These are phyloP conservation scores for Microstegium vimineum DNA, from an alignment of 176 grass and related monocot species.

Conservation along the genomic window DNA sequence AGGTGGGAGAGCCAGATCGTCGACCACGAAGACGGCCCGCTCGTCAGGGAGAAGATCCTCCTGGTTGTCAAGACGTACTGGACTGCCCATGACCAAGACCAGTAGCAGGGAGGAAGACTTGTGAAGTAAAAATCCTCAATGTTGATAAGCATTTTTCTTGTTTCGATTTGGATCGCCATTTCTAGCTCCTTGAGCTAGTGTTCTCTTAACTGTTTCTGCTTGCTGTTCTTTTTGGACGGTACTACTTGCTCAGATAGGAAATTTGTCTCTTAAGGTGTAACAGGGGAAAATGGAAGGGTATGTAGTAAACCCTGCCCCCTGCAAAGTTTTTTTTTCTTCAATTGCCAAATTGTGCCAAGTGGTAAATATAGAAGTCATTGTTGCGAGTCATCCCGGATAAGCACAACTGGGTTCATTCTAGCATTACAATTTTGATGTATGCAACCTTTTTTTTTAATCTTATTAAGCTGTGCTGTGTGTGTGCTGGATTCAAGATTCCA, in stretches of 20 bases:
- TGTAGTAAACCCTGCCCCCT: not conserved
- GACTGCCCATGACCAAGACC: slow-evolving; percentile 41
- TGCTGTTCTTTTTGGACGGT: slow-evolving; percentile 4
- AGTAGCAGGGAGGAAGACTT: slow-evolving; percentile 25
- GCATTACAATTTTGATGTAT: not conserved
- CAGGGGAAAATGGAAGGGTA: slow-evolving; percentile 3
- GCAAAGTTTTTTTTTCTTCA: slow-evolving; percentile 7
- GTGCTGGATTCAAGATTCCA: not conserved
- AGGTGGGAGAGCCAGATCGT: slow-evolving; percentile 67
- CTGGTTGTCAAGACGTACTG: slow-evolving; percentile 65
- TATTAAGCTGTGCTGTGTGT: not conserved
- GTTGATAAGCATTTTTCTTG: slow-evolving; percentile 17
- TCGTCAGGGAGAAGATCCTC: slow-evolving; percentile 62
- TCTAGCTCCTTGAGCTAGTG: not conserved
- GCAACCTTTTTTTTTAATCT: not conserved
- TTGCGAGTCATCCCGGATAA: not conserved
- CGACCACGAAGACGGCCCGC: slow-evolving; percentile 65
- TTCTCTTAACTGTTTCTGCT: not conserved
- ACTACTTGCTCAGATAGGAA: not conserved
- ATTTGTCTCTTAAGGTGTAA: slow-evolving; percentile 3
- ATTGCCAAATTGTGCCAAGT: slow-evolving; percentile 14
- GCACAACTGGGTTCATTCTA: not conserved
- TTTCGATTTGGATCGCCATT: slow-evolving; percentile 4
- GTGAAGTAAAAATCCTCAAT: slow-evolving; percentile 10
- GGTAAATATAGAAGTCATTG: slow-evolving; percentile 41